Evolutionary conservation across 2,329 filamentous ascomycete species (phyloP).

Genomic region (Trichoderma asperellum): DNA sequence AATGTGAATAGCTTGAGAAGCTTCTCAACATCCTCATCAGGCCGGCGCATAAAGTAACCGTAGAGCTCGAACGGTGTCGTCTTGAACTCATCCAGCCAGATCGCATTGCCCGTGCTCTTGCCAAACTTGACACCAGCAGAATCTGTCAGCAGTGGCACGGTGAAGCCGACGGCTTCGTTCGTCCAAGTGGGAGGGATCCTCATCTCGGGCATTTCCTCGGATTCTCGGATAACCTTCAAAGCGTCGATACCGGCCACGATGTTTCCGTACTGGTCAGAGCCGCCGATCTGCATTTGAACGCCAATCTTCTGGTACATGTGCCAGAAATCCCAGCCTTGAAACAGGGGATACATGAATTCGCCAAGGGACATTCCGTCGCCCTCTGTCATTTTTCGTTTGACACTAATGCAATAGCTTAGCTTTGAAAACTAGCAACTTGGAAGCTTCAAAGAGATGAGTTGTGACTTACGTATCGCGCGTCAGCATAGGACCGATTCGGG

Average conservation of each 20-base stretch:
- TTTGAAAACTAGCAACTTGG: not conserved
- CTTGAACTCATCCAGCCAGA: constrained; percentile 86
- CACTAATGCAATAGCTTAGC: constrained; percentile 46
- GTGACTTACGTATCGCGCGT: constrained; percentile 78
- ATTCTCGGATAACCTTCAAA: constrained; percentile 72
- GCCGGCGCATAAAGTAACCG: constrained; percentile 81
- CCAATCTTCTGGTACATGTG: constrained; percentile 70
- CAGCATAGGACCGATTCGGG: constrained; percentile 85
- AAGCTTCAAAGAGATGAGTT: not conserved
- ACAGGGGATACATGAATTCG: constrained; percentile 89
- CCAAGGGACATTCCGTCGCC: constrained; percentile 93
- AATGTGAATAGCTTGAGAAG: constrained; percentile 93
- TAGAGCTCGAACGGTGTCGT: constrained; percentile 87
- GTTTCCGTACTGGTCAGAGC: constrained; percentile 95
- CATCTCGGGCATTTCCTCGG: constrained; percentile 51
- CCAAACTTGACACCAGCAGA: constrained; percentile 87
- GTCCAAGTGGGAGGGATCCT: constrained; percentile 48
- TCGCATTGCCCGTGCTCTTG: constrained; percentile 89
- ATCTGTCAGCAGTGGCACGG: constrained; percentile 86
- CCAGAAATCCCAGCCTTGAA: constrained; percentile 98
- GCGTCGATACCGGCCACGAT: constrained; percentile 88
- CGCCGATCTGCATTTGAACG: constrained; percentile 87
- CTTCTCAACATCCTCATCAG: constrained; percentile 79
- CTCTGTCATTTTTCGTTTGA: constrained; percentile 80
- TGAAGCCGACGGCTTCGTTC: constrained; percentile 77